These are phyloP conservation scores for Magnusiomyces suaveolens DNA, from an alignment of 1,139 yeast species.

Conservation along the genomic window DNA sequence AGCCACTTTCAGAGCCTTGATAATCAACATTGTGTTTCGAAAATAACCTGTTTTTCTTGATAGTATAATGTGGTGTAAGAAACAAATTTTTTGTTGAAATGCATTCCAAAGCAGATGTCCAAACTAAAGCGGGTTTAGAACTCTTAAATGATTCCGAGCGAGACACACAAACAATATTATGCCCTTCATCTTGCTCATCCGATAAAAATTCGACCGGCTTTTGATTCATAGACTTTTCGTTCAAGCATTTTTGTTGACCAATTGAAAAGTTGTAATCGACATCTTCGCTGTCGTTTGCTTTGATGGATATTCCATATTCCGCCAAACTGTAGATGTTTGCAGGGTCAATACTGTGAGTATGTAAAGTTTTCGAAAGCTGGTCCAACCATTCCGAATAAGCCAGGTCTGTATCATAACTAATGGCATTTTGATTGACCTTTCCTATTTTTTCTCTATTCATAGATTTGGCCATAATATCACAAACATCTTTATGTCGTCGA, in stretches of 20 bases:
- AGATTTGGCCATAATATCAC: conserved; percentile 11
- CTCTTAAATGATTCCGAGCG: conserved; percentile 2
- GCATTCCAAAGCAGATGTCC: conserved; percentile 9
- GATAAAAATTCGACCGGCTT: too few relatives aligned
- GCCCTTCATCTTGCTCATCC: too few relatives aligned
- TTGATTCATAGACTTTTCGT: too few relatives aligned
- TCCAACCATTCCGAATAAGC: conserved; percentile 7
- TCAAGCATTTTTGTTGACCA: background rate
- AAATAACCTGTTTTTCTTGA: background rate
- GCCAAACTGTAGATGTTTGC: conserved; percentile 11
- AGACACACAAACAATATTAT: too few relatives aligned
- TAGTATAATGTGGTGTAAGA: conserved; percentile 3
- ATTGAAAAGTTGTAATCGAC: too few relatives aligned
- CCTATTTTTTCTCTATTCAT: conserved; percentile 7
- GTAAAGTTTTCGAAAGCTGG: conserved; percentile 1
- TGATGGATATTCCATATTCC: conserved; percentile 6
- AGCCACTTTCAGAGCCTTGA: too few relatives aligned
- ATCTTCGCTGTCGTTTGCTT: background rate
- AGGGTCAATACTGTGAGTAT: background rate
- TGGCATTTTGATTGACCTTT: conserved; percentile 8
- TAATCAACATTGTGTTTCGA: background rate
- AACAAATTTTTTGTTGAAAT: conserved; percentile 5
- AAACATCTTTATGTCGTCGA: conserved; percentile 5
- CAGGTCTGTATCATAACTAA: background rate
- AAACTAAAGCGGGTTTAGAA: background rate